Percentiles rank a stretch among this genome's conserved stretches.
These are phyloP conservation scores for Nyctanthes arbortristis DNA, from an alignment of 257 asterid genomes.

Conservation along the genomic window DNA sequence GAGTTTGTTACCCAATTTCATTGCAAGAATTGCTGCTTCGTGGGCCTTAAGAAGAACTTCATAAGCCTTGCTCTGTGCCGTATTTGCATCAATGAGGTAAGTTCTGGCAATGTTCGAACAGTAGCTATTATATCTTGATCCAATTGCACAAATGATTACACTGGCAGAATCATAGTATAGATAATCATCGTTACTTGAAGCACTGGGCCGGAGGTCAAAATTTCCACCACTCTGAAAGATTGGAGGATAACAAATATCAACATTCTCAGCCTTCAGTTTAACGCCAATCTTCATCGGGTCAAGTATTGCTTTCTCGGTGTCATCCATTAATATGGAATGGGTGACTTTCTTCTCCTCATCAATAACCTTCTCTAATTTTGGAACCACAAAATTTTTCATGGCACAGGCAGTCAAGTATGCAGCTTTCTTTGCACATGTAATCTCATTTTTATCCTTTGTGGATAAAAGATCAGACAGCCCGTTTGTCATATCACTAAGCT, in stretches of 20 bases:
- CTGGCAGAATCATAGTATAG: conserved; percentile 60
- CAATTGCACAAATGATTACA: conserved; percentile 69
- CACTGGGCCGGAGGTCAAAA: conserved; percentile 74
- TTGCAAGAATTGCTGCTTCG: conserved; percentile 63
- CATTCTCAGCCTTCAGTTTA: conserved; percentile 71
- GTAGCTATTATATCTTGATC: conserved; percentile 71
- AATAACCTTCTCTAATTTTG: conserved; percentile 57
- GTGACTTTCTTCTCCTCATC: conserved; percentile 76
- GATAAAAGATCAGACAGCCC: conserved; percentile 67
- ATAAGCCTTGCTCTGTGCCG: conserved; percentile 62
- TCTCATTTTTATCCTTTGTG: conserved; percentile 58
- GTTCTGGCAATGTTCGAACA: conserved; percentile 78
- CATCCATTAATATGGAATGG: conserved; percentile 66
- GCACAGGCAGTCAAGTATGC: conserved; percentile 60
- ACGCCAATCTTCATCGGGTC: conserved; percentile 67
- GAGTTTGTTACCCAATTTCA: conserved; percentile 56
- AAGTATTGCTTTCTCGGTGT: conserved; percentile 67
- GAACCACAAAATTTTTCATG: conserved; percentile 68
- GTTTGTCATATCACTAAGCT: conserved; percentile 49
- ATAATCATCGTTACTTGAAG: conserved; percentile 60
- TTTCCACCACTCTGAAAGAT: conserved; percentile 80
- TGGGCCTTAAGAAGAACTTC: conserved; percentile 74
- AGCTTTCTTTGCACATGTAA: conserved; percentile 57
- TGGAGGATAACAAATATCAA: conserved; percentile 86
- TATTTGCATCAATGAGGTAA: conserved; percentile 56